Conservation (phyloP, 2,329 filamentous ascomycete species). For the Aspergillus sergii region DNA sequence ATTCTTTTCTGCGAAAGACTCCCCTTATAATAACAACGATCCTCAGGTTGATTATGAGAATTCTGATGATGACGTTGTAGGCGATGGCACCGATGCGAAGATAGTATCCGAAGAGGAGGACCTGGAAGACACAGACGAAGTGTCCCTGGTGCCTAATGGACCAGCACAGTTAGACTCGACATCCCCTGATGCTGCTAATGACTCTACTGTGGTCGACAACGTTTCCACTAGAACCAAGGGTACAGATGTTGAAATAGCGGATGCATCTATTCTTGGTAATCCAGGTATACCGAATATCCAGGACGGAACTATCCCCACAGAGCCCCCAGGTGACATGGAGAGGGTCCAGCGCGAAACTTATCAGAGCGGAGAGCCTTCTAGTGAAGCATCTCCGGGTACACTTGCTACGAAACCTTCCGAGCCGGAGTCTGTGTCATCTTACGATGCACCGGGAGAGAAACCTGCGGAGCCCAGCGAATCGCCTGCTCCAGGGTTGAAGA, state of each 20-base stretch:
- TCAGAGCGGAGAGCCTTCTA: conserved; percentile 38
- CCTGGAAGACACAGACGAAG: conserved; percentile 38
- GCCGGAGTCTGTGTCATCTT: conserved; percentile 47
- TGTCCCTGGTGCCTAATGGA: conserved; percentile 37
- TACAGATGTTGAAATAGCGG: conserved; percentile 6
- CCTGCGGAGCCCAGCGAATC: conserved; percentile 40
- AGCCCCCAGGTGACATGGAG: conserved; percentile 20
- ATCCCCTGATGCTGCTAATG: conserved; percentile 24
- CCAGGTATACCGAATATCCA: conserved; percentile 4
- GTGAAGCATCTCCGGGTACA: conserved; percentile 47
- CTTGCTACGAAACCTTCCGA: conserved; percentile 49
- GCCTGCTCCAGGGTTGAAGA: conserved; percentile 56
- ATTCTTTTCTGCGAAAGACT: conserved; percentile 50
- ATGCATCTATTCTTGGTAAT: conserved; percentile 2
- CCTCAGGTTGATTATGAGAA: conserved; percentile 31
- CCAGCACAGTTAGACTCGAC: conserved; percentile 36
- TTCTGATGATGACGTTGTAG: conserved; percentile 44
- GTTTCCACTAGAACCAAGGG: not conserved
- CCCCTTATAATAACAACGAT: conserved; percentile 19
- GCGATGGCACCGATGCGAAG: conserved; percentile 30
- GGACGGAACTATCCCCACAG: not conserved
- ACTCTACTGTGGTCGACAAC: conserved; percentile 33
- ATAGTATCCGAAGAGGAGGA: conserved; percentile 26
- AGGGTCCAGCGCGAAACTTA: conserved; percentile 25
- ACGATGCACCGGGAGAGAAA: conserved; percentile 39